Conservation (phyloP, 1,139 yeast species). For the Candida pseudoviswanathii region DNA sequence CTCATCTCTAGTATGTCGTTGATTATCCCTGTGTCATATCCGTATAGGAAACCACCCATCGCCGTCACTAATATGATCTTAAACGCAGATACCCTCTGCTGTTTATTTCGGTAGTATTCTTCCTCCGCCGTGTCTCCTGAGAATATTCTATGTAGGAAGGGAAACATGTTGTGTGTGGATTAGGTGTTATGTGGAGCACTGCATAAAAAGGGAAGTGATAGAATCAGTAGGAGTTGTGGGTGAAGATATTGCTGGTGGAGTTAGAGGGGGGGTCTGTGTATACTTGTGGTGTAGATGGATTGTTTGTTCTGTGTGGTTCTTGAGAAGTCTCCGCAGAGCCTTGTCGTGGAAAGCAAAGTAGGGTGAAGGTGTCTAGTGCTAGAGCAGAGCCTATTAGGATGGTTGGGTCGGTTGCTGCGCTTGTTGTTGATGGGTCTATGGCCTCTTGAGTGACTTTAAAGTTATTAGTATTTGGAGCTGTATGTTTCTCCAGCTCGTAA, state of each 20-base stretch:
- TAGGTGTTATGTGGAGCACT: not conserved
- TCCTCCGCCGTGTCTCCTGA: constrained; percentile 42
- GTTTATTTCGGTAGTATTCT: constrained; percentile 41
- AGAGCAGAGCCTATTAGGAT: too few species aligned
- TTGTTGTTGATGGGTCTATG: too few species aligned
- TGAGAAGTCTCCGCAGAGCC: too few species aligned
- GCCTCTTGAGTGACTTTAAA: too few species aligned
- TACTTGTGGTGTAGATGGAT: too few species aligned
- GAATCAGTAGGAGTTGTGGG: not conserved
- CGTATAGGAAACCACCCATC: constrained; percentile 79
- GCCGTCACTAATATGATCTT: constrained; percentile 76
- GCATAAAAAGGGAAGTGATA: not conserved
- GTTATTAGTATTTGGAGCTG: too few species aligned
- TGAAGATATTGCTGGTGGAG: not conserved
- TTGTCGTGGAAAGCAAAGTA: too few species aligned
- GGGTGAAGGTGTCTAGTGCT: too few species aligned
- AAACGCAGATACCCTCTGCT: constrained; percentile 57
- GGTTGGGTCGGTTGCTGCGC: too few species aligned
- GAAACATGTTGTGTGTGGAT: constrained; percentile 11
- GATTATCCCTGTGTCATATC: constrained; percentile 81
- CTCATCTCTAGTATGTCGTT: constrained; percentile 73
- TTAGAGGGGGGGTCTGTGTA: too few species aligned
- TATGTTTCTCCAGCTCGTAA: not conserved
- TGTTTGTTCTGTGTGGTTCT: too few species aligned
- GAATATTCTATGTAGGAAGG: constrained; percentile 31